phyloP scores from a whole-genome alignment of 1,284 basidiomycete genomes.

The Porogramme epimiltina region DNA sequence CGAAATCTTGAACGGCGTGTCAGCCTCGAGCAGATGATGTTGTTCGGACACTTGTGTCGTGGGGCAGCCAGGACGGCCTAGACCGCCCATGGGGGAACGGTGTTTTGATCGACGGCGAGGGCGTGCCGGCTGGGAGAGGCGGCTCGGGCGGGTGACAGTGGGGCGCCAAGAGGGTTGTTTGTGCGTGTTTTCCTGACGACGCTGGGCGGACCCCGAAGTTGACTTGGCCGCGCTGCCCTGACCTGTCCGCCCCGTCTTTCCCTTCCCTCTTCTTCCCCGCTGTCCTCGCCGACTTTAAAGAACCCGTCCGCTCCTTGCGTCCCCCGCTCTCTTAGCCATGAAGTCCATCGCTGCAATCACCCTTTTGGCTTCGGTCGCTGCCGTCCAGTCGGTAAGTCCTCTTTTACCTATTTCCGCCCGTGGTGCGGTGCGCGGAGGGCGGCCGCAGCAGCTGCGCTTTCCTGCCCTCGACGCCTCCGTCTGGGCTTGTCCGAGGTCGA shows the following conservation, averaged over 20 bases:
- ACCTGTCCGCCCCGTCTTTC: conserved; percentile 18
- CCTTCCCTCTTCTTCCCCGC: conserved; percentile 25
- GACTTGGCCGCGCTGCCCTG: conserved; percentile 1
- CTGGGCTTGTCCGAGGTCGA: no score
- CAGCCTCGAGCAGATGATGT: no score
- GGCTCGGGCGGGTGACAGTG: not conserved
- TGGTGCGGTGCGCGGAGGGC: not conserved
- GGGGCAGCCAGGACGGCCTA: no score
- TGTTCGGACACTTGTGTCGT: no score
- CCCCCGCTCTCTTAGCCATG: conserved; percentile 42
- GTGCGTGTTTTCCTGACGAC: conserved; percentile 28
- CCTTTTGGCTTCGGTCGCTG: conserved; percentile 44
- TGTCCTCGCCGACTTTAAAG: conserved; percentile 48
- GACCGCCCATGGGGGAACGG: no score
- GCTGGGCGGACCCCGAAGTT: conserved; percentile 13
- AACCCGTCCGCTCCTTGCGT: conserved; percentile 53
- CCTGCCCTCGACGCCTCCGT: no score
- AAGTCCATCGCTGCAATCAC: conserved; percentile 51
- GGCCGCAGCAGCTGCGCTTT: not conserved
- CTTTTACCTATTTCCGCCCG: not conserved
- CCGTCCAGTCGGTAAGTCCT: conserved; percentile 44
- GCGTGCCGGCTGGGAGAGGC: no score
- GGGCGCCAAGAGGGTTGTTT: conserved; percentile 19
- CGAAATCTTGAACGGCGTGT: no score
- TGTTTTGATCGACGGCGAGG: no score